A percentile compares a stretch with the other conserved stretches of the same genome.
These are phyloP conservation scores for Globisporangium nunn DNA, from an alignment of 352 stramenopile genomes.

Conservation along the genomic window DNA sequence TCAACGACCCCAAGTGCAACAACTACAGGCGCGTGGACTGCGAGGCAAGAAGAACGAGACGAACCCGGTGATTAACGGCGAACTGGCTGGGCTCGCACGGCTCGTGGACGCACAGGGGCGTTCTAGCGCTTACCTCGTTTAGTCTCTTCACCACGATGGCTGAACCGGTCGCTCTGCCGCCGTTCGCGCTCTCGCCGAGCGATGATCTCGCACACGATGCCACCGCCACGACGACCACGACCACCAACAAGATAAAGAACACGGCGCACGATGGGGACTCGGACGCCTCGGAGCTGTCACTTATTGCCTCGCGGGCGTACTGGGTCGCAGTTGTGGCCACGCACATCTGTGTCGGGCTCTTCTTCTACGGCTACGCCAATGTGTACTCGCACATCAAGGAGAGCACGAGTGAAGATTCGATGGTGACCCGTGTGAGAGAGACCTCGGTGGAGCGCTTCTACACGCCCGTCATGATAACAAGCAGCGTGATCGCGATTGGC, in stretches of 20 bases:
- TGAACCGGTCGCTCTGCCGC: neutral
- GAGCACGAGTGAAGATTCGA: neutral
- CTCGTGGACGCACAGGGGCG: constrained; percentile 52
- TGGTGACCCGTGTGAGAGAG: neutral
- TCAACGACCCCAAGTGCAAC: no score
- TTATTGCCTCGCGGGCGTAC: constrained; percentile 5
- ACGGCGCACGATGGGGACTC: neutral
- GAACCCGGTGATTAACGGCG: constrained; percentile 63
- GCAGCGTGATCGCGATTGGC: constrained; percentile 9
- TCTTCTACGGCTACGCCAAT: constrained; percentile 10
- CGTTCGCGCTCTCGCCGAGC: constrained; percentile 4
- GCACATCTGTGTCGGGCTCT: constrained; percentile 3
- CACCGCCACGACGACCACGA: neutral
- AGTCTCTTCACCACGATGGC: neutral
- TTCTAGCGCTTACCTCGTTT: no score
- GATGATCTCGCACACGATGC: neutral
- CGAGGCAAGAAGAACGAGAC: constrained; percentile 39
- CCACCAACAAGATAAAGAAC: neutral
- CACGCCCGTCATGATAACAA: constrained; percentile 5
- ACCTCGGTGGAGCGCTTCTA: constrained; percentile 3
- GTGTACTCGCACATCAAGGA: constrained; percentile 6
- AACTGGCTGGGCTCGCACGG: constrained; percentile 54
- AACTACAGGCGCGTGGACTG: constrained; percentile 17
- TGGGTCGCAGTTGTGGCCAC: constrained; percentile 2
- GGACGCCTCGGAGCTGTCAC: constrained; percentile 3